These are phyloP conservation scores for Penicillium paradoxum DNA, from an alignment of 495 filamentous ascomycete species.

Conservation along the genomic window DNA sequence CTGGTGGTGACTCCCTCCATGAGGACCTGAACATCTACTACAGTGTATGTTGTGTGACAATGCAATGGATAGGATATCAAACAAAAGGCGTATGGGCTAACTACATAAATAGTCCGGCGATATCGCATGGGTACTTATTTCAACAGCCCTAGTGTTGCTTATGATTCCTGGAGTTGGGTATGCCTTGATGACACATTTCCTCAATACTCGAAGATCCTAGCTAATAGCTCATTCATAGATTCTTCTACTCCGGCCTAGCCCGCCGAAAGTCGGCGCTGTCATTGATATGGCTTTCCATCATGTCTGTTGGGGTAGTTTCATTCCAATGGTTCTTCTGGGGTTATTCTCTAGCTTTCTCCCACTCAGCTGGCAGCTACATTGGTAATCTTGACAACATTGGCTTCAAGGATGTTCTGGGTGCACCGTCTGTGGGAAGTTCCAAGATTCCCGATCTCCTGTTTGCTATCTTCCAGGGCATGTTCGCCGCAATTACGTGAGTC, in stretches of 20 bases:
- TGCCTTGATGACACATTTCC: constrained; percentile 9
- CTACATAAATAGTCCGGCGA: constrained; percentile 63
- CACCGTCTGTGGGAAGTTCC: constrained; percentile 74
- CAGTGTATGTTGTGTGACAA: constrained; percentile 48
- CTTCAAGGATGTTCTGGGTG: constrained; percentile 71
- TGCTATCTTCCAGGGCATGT: constrained; percentile 97
- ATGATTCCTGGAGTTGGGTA: constrained; percentile 97
- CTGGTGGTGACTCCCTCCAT: constrained; percentile 69
- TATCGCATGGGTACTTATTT: constrained; percentile 85
- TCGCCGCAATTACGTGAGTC: constrained; percentile 83
- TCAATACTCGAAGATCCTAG: not conserved
- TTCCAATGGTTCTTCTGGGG: constrained; percentile 99
- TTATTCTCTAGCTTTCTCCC: constrained; percentile 89
- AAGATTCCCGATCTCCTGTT: constrained; percentile 88
- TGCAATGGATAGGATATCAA: not conserved
- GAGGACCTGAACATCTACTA: constrained; percentile 80
- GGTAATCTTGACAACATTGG: constrained; percentile 85
- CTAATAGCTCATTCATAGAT: constrained; percentile 40
- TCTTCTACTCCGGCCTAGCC: constrained; percentile 99
- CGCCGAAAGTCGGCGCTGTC: constrained; percentile 92
- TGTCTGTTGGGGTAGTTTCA: constrained; percentile 82
- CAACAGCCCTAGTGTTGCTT: constrained; percentile 84
- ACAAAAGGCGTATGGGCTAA: too few relatives aligned
- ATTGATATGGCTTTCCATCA: constrained; percentile 93
- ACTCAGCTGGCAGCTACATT: constrained; percentile 75